Conservation (phyloP, 306 rosid genomes). For the Sicyos baderoa region DNA sequence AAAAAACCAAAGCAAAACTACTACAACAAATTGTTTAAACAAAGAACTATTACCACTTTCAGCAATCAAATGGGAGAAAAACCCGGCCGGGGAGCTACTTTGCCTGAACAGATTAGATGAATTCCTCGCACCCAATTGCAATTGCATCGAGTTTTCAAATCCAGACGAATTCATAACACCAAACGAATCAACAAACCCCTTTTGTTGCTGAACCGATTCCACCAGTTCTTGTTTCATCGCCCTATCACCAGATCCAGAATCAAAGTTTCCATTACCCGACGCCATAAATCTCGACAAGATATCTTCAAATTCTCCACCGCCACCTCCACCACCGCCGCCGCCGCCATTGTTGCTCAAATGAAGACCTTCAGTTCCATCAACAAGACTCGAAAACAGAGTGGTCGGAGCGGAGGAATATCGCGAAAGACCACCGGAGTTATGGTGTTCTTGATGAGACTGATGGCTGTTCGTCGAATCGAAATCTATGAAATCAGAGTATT, state of each 20-base stretch:
- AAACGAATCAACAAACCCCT: slow-evolving; percentile 30
- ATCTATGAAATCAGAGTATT: slow-evolving; percentile 47
- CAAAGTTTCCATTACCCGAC: slow-evolving; percentile 36
- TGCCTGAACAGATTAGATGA: slow-evolving; percentile 48
- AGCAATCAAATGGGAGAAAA: slow-evolving; percentile 35
- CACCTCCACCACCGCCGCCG: slow-evolving; percentile 17
- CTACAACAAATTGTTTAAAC: background rate
- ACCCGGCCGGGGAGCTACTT: slow-evolving; percentile 60
- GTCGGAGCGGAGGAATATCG: slow-evolving; percentile 58
- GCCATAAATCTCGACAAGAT: slow-evolving; percentile 29
- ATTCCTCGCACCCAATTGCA: slow-evolving; percentile 31
- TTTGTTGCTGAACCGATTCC: slow-evolving; percentile 33
- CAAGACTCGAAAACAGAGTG: slow-evolving; percentile 32
- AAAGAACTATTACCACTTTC: slow-evolving; percentile 44
- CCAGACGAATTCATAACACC: slow-evolving; percentile 16
- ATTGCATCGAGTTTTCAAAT: slow-evolving; percentile 26
- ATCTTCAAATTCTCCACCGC: slow-evolving; percentile 32
- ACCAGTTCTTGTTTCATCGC: slow-evolving; percentile 40
- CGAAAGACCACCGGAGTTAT: slow-evolving; percentile 34
- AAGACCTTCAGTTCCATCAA: slow-evolving; percentile 25
- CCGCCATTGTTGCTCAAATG: slow-evolving; percentile 28
- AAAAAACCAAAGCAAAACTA: background rate
- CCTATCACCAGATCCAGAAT: slow-evolving; percentile 30
- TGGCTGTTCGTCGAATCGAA: slow-evolving; percentile 25
- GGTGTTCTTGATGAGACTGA: slow-evolving; percentile 33